A percentile compares a stretch with the other conserved stretches of the same genome.
phyloP scores from a whole-genome alignment of 768 basidiomycete genomes.

The Lepiota brunneoincarnata region DNA sequence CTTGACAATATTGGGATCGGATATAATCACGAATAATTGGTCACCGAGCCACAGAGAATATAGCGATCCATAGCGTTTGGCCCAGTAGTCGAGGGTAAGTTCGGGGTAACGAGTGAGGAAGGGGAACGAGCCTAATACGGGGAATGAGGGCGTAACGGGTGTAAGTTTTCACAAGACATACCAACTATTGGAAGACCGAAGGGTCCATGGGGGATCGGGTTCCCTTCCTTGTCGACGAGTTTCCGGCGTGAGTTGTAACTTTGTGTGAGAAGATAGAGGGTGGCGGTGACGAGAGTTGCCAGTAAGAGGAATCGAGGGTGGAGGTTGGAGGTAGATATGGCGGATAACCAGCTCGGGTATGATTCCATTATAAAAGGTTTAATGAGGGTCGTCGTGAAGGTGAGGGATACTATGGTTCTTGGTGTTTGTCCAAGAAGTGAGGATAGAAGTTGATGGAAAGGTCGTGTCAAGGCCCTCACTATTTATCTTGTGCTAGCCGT shows the following conservation, averaged over 20 bases:
- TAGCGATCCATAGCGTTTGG: slow-evolving; percentile 39
- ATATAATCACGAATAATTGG: slow-evolving; percentile 44
- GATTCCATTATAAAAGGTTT: background rate
- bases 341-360: background rate
- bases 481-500: too few species aligned
- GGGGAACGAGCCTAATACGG: slow-evolving; percentile 29
- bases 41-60: slow-evolving; percentile 47
- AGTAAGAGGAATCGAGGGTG: background rate
- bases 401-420: too few species aligned
- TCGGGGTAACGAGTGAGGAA: slow-evolving; percentile 42
- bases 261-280: background rate
- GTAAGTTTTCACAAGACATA: too few species aligned
- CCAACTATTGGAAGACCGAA: background rate
- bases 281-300: background rate
- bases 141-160: background rate
- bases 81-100: slow-evolving; percentile 38
- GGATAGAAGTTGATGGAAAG: too few species aligned
- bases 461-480: too few species aligned
- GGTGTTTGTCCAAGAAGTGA: too few species aligned
- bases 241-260: background rate
- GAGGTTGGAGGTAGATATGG: background rate
- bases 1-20: slow-evolving; percentile 39
- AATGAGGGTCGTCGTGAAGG: too few species aligned
- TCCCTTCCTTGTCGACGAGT: background rate
- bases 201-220: background rate